These are phyloP conservation scores for Leccinum proliferum DNA, from an alignment of 1,284 basidiomycete species.

Conservation along the genomic window DNA sequence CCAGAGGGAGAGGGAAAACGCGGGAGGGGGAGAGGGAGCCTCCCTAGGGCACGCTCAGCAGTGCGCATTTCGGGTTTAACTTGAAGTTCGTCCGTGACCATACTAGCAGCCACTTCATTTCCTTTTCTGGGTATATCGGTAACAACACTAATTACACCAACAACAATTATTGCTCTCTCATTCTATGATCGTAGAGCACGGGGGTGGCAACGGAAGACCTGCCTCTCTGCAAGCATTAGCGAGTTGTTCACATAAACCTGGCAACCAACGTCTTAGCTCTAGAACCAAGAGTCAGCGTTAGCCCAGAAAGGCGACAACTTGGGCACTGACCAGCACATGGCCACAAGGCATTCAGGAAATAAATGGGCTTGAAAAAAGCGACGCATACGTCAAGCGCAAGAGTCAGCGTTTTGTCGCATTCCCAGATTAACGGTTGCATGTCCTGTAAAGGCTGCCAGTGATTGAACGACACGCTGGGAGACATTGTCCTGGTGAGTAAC, in stretches of 20 bases:
- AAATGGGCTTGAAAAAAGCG: slow-evolving; percentile 54
- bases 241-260: slow-evolving; percentile 43
- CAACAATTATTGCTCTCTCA: neutral
- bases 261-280: slow-evolving; percentile 53
- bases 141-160: slow-evolving; percentile 3
- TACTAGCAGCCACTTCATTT: slow-evolving; percentile 19
- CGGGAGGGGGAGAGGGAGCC: no score
- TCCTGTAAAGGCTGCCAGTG: slow-evolving; percentile 59
- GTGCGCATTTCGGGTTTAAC: slow-evolving; percentile 16
- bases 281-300: slow-evolving; percentile 1
- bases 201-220: slow-evolving; percentile 34
- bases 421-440: slow-evolving; percentile 52
- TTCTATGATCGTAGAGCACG: neutral
- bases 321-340: slow-evolving; percentile 53
- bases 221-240: slow-evolving; percentile 44
- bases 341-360: slow-evolving; percentile 64
- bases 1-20: no score
- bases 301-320: neutral
- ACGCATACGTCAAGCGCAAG: slow-evolving; percentile 64
- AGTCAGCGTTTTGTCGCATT: slow-evolving; percentile 52
- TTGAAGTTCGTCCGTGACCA: slow-evolving; percentile 16
- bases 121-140: slow-evolving; percentile 20
- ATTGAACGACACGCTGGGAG: slow-evolving; percentile 53
- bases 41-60: neutral
- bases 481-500: slow-evolving; percentile 61